A percentile compares a stretch with the other conserved stretches of the same genome.
phyloP scores from a whole-genome alignment of 441 rosid species.

The Mallotus japonicus region DNA sequence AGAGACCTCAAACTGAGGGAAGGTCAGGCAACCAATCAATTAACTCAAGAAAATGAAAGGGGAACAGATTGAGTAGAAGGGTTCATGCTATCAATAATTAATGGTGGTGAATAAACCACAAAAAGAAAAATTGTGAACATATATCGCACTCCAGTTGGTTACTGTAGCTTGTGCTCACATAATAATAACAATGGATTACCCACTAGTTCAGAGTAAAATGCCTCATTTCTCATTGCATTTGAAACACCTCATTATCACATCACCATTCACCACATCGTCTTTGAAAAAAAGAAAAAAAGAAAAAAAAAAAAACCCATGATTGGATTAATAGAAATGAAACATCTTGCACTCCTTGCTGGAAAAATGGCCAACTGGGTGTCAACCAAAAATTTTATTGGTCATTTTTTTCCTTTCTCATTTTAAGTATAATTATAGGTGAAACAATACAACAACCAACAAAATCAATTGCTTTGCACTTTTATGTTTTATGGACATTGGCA shows the following conservation, averaged over 20 bases:
- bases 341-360: not conserved
- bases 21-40: constrained; percentile 8
- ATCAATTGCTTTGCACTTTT: constrained; percentile 4
- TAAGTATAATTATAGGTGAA: not conserved
- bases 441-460: no score
- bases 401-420: not conserved
- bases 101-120: constrained; percentile 1
- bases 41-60: constrained; percentile 3
- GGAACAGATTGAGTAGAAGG: constrained; percentile 18
- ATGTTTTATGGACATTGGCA: not conserved
- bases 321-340: constrained; percentile 4
- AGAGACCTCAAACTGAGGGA: not conserved
- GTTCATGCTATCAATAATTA: constrained; percentile 29
- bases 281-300: no score
- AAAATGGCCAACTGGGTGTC: not conserved
- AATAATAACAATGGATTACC: not conserved
- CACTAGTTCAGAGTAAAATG: not conserved
- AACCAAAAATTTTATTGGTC: not conserved
- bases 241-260: constrained; percentile 16
- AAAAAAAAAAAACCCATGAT: not conserved
- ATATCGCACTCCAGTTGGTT: no score
- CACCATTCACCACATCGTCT: not conserved
- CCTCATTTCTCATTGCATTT: not conserved
- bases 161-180: no score
- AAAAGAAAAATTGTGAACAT: not conserved